phyloP scores from a whole-genome alignment of 2,329 filamentous ascomycete genomes.

The Neocatenulostroma microsporum region DNA sequence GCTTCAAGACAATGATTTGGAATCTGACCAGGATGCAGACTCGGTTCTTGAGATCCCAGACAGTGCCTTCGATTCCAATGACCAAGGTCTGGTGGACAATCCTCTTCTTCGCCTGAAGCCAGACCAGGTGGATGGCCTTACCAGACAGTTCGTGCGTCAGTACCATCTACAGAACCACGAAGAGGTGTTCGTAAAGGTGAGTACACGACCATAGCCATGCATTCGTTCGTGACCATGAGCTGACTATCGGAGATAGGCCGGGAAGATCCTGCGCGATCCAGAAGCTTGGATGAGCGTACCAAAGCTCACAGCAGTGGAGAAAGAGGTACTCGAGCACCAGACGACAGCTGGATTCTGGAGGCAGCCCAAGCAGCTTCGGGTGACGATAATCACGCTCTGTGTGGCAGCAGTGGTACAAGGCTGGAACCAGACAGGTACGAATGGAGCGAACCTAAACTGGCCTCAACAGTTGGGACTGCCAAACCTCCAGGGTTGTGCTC shows the following conservation, averaged over 20 bases:
- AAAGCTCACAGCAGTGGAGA: conserved; percentile 18
- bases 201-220: too few relatives aligned
- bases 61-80: conserved; percentile 13
- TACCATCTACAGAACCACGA: conserved; percentile 13
- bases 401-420: conserved; percentile 30
- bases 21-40: conserved; percentile 2
- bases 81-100: conserved; percentile 17
- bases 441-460: conserved; percentile 29
- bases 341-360: conserved; percentile 17
- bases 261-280: conserved; percentile 20
- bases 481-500: conserved; percentile 13
- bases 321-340: conserved; percentile 15
- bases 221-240: too few relatives aligned
- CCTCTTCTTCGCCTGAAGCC: conserved; percentile 14
- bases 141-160: conserved; percentile 10
- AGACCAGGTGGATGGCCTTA: conserved; percentile 12
- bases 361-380: conserved; percentile 26
- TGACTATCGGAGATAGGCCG: conserved; percentile 18
- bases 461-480: conserved; percentile 22
- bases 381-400: conserved; percentile 27
- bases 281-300: conserved; percentile 20
- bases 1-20: too few relatives aligned
- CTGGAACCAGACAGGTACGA: conserved; percentile 28
- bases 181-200: conserved; percentile 15
- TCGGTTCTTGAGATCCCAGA: conserved; percentile 8